Evolutionary conservation across 352 stramenopile species (phyloP), one percentile per base, ranked within the genome.

Genomic region (Pythium aristosporum): DNA sequence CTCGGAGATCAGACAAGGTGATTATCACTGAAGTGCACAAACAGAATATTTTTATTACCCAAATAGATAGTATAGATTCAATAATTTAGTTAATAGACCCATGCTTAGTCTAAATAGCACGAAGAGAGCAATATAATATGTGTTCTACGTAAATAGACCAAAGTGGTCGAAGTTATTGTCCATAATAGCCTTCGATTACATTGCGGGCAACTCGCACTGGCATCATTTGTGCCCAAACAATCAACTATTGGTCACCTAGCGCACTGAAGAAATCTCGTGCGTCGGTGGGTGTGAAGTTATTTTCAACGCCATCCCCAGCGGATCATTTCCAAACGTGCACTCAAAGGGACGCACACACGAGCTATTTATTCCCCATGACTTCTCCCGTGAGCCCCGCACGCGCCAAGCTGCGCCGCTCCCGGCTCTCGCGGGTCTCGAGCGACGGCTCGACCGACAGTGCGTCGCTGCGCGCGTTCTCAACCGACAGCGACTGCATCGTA

Each of bases 401-500:
- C 10, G 41, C 48, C n/a, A 55, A 54, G 30, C 21, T 39, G 15
- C 60, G 60, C n/a, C 51, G 50, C 50, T 48, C 47, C 15, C 52
- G 60, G 8, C 51, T 47, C 50, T 56, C 42, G 21, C 46, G 51
- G 32, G 12, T n/a, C 57, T 60, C 56, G 9, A 63, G 43, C 36
- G 46, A 58, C 15, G 43, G 36, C 10, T 43, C 62, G 13, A 30
- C 61, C 32, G 34, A 50, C 44, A 30, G 36, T 20, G 66, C 43
- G 6, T 65, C 55, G 32, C 43, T 89, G 46, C 58, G 34, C 5
- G 75, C 73, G 56, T 89, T 86, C 48, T 64, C 70, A 32, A 61
- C 32, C 53, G 70, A 76, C 9, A 85, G 76, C 65, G 79, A 89
- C 69, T 65, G 50, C 18, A 84, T 89, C 65, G 69, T 89, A 39